Evolutionary conservation across 192 early-diverging fungal genomes (phyloP), one percentile per base, ranked within the genome.

Genomic region (Jimgerdemannia flammicorona): DNA sequence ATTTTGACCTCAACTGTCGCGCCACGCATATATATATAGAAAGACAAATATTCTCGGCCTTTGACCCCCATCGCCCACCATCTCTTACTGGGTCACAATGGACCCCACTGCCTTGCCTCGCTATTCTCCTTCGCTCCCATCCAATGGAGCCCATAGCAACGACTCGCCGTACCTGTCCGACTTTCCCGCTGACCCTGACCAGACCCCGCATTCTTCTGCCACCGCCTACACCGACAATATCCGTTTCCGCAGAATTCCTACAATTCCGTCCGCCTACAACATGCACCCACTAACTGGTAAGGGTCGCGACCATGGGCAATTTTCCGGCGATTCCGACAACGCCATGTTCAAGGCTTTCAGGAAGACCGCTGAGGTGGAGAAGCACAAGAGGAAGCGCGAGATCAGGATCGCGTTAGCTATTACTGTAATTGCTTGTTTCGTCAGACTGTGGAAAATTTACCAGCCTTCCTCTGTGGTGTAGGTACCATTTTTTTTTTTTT

Each of bases 381-480:
- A 72, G 42, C 70, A 72, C 44, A 71, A 39, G 19, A n/a, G 67
- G 19, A 70, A 66, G 70, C 72, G 70, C 59, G 79, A 80, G 44
- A 73, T 75, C 69, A 70, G 72, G 11, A 77, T 80, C 64, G 71
- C 71, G 3, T 8, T 54, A 18, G 72, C 69, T 11, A 29, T 80
- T 40, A 80, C 79, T 54, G 10, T 80, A 3, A 44, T 72, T 69
- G 83, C 83, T 44, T 40, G 54, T 8, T 79, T 77, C 72, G 70
- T 84, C 29, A 49, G 83, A 66, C 77, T 84, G 7, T 84, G 80
- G 78, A 84, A 82, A 67, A 70, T 84, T n/a, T 73, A 73, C 49
- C 69, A 82, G 6, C 83, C 83, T 29, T 63, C 80, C 17, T 79
- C 83, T 19, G 83, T 84, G 3, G 80, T 84, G 80, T 84, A 77